These are phyloP conservation scores for Prunella vulgaris DNA, from an alignment of 257 asterid species.

Conservation along the genomic window DNA sequence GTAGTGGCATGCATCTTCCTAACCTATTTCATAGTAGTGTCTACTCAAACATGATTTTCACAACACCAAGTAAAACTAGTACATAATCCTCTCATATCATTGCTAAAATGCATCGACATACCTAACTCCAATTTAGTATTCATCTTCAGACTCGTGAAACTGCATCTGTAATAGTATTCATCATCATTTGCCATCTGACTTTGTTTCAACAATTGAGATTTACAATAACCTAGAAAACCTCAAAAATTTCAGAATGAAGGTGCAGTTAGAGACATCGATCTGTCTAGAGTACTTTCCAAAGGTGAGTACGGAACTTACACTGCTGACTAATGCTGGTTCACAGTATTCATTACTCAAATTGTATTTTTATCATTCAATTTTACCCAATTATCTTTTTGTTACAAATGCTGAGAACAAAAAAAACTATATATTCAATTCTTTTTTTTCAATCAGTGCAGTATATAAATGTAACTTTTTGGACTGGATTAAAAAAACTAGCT, in stretches of 20 bases:
- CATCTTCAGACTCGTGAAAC: too few species aligned
- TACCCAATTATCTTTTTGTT: conserved; percentile 35
- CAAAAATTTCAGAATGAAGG: conserved; percentile 1
- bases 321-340: too few species aligned
- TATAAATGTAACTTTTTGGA: too few species aligned
- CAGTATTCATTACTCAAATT: conserved; percentile 7
- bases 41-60: neutral
- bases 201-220: neutral
- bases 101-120: conserved; percentile 8
- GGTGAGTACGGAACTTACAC: conserved; percentile 28
- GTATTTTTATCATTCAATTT: conserved; percentile 23
- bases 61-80: neutral
- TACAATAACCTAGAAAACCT: conserved; percentile 16
- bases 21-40: neutral
- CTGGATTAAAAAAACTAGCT: too few species aligned
- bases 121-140: conserved; percentile 8
- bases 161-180: too few species aligned
- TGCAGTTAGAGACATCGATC: too few species aligned
- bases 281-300: conserved; percentile 13
- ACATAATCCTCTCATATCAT: neutral
- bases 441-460: too few species aligned
- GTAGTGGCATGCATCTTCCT: neutral
- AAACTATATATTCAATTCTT: neutral
- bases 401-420: conserved; percentile 41
- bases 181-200: conserved; percentile 26